Percentiles rank a stretch among this genome's conserved stretches.
Conservation (phyloP, 1,284 basidiomycete species). For the Irpex sp. region DNA sequence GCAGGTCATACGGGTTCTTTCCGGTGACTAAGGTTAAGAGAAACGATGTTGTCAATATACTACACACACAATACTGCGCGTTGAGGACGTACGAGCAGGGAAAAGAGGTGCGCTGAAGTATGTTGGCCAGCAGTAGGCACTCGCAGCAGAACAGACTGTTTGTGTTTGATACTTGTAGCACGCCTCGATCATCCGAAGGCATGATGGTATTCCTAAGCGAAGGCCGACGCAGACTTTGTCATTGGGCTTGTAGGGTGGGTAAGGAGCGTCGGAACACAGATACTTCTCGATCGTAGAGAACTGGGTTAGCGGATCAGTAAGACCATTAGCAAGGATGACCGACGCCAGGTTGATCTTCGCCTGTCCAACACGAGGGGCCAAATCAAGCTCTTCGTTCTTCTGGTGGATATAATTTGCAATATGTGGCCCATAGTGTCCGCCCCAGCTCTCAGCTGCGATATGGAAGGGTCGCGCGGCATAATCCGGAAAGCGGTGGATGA, state of each 20-base stretch:
- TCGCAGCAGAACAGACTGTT: slow-evolving; percentile 60
- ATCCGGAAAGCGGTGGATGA: slow-evolving; percentile 70
- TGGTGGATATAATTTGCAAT: slow-evolving; percentile 75
- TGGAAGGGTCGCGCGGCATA: slow-evolving; percentile 71
- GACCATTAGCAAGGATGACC: slow-evolving; percentile 79
- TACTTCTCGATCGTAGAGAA: slow-evolving; percentile 79
- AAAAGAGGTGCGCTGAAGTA: slow-evolving; percentile 1
- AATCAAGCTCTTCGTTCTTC: slow-evolving; percentile 58
- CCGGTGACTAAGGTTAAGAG: slow-evolving; percentile 46
- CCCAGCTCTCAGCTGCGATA: slow-evolving; percentile 74
- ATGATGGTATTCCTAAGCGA: slow-evolving; percentile 63
- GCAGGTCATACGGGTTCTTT: slow-evolving; percentile 82
- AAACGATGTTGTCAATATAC: slow-evolving; percentile 36
- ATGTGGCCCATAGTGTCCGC: slow-evolving; percentile 80
- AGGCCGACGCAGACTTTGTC: slow-evolving; percentile 65
- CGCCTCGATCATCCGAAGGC: slow-evolving; percentile 62
- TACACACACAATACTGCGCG: slow-evolving; percentile 9
- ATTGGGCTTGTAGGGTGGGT: slow-evolving; percentile 67
- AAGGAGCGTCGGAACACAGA: slow-evolving; percentile 67
- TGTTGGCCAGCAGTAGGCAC: slow-evolving; percentile 47
- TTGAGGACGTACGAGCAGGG: not conserved
- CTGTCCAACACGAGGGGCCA: slow-evolving; percentile 37
- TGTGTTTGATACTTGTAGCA: slow-evolving; percentile 61
- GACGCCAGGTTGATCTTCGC: slow-evolving; percentile 76
- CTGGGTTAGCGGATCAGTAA: slow-evolving; percentile 80